Percentiles rank a stretch among this genome's conserved stretches.
phyloP scores from a whole-genome alignment of 2,329 filamentous ascomycete genomes.

The Fusarium sp. region DNA sequence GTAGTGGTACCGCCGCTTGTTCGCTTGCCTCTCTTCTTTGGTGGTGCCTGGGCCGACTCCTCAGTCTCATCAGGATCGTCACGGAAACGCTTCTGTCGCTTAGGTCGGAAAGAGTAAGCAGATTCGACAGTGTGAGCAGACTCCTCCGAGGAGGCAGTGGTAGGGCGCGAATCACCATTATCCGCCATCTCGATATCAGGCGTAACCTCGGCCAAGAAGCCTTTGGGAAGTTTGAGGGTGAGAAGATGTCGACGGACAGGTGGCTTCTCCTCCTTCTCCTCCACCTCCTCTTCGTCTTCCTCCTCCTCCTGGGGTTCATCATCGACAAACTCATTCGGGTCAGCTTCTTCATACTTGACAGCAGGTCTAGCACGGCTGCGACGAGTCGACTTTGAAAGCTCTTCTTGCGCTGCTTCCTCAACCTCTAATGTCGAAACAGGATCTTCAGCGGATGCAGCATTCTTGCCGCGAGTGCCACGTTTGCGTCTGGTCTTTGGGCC shows the following conservation, averaged over 20 bases:
- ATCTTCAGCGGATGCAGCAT: slow-evolving; percentile 45
- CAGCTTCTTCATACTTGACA: slow-evolving; percentile 49
- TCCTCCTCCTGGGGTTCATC: slow-evolving; percentile 45
- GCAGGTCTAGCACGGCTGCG: slow-evolving; percentile 45
- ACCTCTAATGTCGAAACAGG: slow-evolving; percentile 34
- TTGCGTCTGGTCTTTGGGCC: slow-evolving; percentile 50
- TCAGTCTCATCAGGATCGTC: slow-evolving; percentile 61
- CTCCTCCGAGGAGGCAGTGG: slow-evolving; percentile 66
- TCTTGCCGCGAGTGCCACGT: slow-evolving; percentile 48
- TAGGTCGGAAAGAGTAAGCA: slow-evolving; percentile 66
- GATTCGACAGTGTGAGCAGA: slow-evolving; percentile 64
- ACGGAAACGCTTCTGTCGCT: slow-evolving; percentile 66
- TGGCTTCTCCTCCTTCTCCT: slow-evolving; percentile 46
- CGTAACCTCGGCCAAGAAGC: slow-evolving; percentile 55
- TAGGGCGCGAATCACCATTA: slow-evolving; percentile 64
- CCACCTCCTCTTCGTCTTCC: slow-evolving; percentile 37
- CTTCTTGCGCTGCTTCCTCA: slow-evolving; percentile 39
- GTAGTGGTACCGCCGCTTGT: slow-evolving; percentile 25
- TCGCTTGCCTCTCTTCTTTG: slow-evolving; percentile 56
- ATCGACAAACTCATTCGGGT: slow-evolving; percentile 48
- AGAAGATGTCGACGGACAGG: slow-evolving; percentile 50
- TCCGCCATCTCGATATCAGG: slow-evolving; percentile 54
- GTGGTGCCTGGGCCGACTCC: slow-evolving; percentile 52
- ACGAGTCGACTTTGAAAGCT: slow-evolving; percentile 43
- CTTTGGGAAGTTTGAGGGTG: slow-evolving; percentile 57